phyloP scores from a whole-genome alignment of 202 grass and related monocot genomes.

The Setaria italica region DNA sequence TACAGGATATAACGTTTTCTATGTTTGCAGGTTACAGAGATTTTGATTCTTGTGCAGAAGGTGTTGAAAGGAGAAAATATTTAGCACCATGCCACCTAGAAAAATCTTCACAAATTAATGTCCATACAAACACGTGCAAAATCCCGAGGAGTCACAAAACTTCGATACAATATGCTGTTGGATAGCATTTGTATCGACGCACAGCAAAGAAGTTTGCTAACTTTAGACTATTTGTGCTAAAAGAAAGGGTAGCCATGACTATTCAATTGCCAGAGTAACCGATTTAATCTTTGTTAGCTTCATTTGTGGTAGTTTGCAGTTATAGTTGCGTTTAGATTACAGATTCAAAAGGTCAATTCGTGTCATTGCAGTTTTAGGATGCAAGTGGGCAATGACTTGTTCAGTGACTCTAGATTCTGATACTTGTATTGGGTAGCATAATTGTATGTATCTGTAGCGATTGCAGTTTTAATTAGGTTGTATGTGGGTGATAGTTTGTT shows the following conservation, averaged over 20 bases:
- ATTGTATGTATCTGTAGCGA: background rate
- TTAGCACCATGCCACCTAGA: background rate
- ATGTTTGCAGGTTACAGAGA: conserved; percentile 72
- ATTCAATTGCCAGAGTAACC: conserved; percentile 40
- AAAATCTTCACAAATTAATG: conserved; percentile 25
- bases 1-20: conserved; percentile 20
- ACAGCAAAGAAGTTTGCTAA: conserved; percentile 25
- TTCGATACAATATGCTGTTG: background rate
- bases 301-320: conserved; percentile 37
- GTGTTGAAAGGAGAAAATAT: conserved; percentile 80
- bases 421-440: background rate
- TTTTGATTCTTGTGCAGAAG: conserved; percentile 72
- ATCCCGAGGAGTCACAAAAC: background rate
- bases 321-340: conserved; percentile 4
- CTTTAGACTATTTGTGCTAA: conserved; percentile 20
- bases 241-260: background rate
- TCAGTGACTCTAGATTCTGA: background rate
- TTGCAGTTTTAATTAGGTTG: conserved; percentile 30
- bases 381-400: background rate
- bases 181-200: conserved; percentile 21
- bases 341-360: background rate
- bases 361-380: conserved; percentile 8
- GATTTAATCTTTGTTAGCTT: conserved; percentile 3
- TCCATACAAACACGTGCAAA: conserved; percentile 22
- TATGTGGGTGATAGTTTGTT: conserved; percentile 26